phyloP scores from a whole-genome alignment of 257 asterid genomes.

The Primulina eburnea region DNA sequence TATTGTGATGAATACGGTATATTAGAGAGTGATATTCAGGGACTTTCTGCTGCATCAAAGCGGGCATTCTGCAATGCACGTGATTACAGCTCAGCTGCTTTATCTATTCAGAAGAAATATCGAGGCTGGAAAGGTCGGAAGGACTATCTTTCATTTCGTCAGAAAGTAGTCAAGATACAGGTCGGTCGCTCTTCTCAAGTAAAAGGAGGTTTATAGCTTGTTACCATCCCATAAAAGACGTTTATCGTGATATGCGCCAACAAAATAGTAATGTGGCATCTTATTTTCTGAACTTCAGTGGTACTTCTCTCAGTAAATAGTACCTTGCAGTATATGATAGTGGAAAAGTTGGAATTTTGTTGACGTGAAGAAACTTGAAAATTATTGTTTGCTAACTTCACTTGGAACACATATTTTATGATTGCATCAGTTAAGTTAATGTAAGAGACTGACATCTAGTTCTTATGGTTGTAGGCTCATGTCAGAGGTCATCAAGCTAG shows the following conservation, averaged over 20 bases:
- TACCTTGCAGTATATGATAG: background rate
- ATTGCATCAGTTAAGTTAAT: background rate
- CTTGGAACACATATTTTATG: background rate
- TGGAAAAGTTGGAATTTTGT: background rate
- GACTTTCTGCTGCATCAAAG: constrained; percentile 67
- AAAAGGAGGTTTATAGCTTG: background rate
- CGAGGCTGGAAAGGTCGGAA: constrained; percentile 91
- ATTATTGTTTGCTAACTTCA: background rate
- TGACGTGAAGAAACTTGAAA: background rate
- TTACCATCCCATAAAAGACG: background rate
- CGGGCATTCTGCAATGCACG: constrained; percentile 56
- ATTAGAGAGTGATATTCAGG: constrained; percentile 42
- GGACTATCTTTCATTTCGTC: constrained; percentile 77
- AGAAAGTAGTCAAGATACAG: constrained; percentile 96
- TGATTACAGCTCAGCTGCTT: constrained; percentile 70
- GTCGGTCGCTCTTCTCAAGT: constrained; percentile 34
- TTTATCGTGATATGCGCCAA: background rate
- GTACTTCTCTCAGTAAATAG: background rate
- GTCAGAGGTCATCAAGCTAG: constrained; percentile 93
- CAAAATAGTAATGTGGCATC: background rate
- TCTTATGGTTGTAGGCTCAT: constrained; percentile 63
- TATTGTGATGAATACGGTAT: constrained; percentile 49
- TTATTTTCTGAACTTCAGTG: background rate
- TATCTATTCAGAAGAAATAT: constrained; percentile 85
- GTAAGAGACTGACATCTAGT: background rate